A percentile compares a stretch with the other conserved stretches of the same genome.
Evolutionary conservation across 176 grass and related monocot genomes (phyloP).

Genomic region (Juncus effusus): DNA sequence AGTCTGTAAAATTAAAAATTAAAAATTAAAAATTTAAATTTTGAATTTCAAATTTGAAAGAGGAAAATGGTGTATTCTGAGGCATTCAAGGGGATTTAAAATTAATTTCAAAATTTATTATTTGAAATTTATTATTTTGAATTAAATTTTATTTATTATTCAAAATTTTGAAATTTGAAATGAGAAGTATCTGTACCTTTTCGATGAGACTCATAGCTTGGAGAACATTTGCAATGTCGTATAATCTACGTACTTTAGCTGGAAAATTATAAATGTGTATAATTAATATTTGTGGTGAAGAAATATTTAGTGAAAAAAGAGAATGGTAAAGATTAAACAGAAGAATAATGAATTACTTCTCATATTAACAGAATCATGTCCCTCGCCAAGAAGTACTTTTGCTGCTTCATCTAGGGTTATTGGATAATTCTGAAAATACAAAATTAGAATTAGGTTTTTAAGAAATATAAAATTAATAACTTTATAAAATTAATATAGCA

Average conservation of each 20-base stretch:
- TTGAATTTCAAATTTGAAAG: constrained; percentile 8
- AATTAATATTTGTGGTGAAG: not conserved
- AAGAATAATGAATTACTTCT: constrained; percentile 38
- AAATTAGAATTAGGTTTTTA: not conserved
- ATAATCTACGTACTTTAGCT: constrained; percentile 84
- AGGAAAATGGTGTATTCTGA: not conserved
- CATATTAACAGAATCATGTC: constrained; percentile 66
- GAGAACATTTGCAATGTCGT: constrained; percentile 88
- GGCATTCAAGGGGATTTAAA: not conserved
- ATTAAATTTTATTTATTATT: not conserved
- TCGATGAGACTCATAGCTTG: constrained; percentile 77
- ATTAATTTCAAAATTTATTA: no score
- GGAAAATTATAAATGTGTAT: constrained; percentile 4
- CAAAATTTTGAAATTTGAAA: not conserved
- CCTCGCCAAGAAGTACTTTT: constrained; percentile 65
- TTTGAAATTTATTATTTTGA: not conserved
- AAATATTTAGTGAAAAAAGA: constrained; percentile 15
- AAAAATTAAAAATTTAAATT: not conserved
- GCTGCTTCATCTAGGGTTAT: constrained; percentile 76
- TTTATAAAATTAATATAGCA: no score
- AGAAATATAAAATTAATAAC: not conserved
- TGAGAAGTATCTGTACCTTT: constrained; percentile 38
- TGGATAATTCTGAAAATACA: constrained; percentile 41
- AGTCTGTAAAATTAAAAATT: constrained; percentile 42
- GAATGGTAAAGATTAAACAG: not conserved